Conservation (phyloP, 257 asterid species). For the Thymus mandschuricus region DNA sequence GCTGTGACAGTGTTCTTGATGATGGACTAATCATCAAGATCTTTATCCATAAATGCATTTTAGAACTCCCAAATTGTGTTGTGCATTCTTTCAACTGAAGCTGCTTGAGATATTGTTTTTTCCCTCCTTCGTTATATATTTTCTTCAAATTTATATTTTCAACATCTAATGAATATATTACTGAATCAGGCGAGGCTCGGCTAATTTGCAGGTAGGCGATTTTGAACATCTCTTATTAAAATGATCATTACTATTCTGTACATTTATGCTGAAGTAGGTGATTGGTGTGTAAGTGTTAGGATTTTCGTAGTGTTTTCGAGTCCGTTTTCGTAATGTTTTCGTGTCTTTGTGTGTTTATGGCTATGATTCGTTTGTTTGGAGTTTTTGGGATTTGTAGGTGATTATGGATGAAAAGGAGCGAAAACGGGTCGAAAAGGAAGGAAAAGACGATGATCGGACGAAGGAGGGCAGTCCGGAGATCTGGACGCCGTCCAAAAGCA, state of each 20-base stretch:
- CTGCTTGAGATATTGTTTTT: background rate
- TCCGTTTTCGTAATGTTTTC: no score
- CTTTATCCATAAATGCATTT: background rate
- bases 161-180: conserved; percentile 29
- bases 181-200: conserved; percentile 62
- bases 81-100: background rate
- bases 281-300: no score
- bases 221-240: background rate
- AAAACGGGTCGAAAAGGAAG: no score
- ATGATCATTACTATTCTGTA: background rate
- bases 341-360: no score
- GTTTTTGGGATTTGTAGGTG: no score
- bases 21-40: conserved; percentile 4
- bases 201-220: conserved; percentile 72
- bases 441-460: no score
- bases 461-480: no score
- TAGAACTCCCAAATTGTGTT: background rate
- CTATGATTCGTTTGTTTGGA: no score
- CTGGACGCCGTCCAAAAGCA: no score
- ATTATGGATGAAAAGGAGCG: no score
- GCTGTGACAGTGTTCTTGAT: background rate
- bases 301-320: no score
- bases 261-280: background rate
- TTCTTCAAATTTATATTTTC: background rate
- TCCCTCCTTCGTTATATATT: background rate